Percentiles rank a stretch among this genome's conserved stretches.
These are phyloP conservation scores for Triticum dicoccoides DNA, from an alignment of 176 grass and related monocot genomes.

Conservation along the genomic window DNA sequence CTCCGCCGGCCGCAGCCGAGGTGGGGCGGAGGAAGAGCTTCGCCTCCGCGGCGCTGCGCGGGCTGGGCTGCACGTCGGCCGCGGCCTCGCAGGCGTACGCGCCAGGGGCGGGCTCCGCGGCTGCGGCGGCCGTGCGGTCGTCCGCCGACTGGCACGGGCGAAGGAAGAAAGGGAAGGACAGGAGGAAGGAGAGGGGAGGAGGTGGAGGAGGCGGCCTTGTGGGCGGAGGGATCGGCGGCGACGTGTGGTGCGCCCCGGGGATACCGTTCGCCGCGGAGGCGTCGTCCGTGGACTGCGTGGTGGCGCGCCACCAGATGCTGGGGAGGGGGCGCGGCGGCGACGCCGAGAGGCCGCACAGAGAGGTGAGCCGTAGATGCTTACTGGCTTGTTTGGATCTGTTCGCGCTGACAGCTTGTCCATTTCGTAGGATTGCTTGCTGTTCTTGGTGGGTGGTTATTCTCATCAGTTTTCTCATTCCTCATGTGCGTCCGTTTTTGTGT, in stretches of 20 bases:
- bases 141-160: constrained; percentile 85
- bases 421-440: background rate
- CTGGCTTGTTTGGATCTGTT: constrained; percentile 20
- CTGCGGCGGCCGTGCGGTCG: constrained; percentile 58
- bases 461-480: background rate
- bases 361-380: constrained; percentile 34
- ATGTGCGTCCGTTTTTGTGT: background rate
- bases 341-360: constrained; percentile 64
- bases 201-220: background rate
- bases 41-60: constrained; percentile 64
- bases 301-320: constrained; percentile 62
- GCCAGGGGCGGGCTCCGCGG: constrained; percentile 27
- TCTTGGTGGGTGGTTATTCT: constrained; percentile 11
- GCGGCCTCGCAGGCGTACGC: constrained; percentile 60
- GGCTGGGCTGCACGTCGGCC: constrained; percentile 69
- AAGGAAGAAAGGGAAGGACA: constrained; percentile 47
- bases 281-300: constrained; percentile 93
- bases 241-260: constrained; percentile 90
- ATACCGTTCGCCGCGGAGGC: constrained; percentile 89
- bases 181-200: constrained; percentile 41
- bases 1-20: background rate
- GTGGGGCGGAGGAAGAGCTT: constrained; percentile 49
- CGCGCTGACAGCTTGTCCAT: background rate
- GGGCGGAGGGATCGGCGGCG: constrained; percentile 47
- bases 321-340: constrained; percentile 37